Base-by-base conservation (phyloP, 768 basidiomycete species). In the Pleurotus pulmonarius region DNA sequence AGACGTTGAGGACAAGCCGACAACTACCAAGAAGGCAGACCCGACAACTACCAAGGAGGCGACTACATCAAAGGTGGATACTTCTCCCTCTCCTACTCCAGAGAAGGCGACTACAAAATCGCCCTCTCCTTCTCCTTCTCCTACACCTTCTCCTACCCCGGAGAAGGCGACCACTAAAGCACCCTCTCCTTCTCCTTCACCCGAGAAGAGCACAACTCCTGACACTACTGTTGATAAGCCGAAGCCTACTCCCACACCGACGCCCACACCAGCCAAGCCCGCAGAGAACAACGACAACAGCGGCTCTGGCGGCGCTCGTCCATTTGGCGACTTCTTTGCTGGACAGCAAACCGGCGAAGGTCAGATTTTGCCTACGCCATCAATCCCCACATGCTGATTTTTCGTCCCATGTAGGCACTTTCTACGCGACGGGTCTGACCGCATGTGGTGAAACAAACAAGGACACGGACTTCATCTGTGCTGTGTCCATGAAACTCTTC, bases 381-480 rank as follows among this genome's bases (percentile, higher is more conserved):
- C 25, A 11, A 20, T 34, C 9, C 25, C 20, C 22, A 37, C 26
- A 16, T 20, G 12, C 8, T 43, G n/a, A 29, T 25, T 9, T 51
- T 16, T 48, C 9, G 39, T 25, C 51, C 15, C 7, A 15, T 22
- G 7, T 52, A 78, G 78, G 77, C 29, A 87, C 85, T 38, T 86
- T 70, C 69, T 87, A 84, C 62, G 64, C 57, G 18, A 77, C 84
- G 58, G 87, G 85, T 52, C 76, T 87, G 43, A 84, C 83, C 54
- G 78, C 87, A 7, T 88, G 87, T 65, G 86, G 86, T 46, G 76
- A 79, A 61, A 74, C 70, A 46, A 86, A 85, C 72, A 68, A 58
- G 0, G 79, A 82, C 62, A 56, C 59, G 6, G 77, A 88, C 55
- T 63, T 67, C 64, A 85, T 88, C 60, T 83, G 73, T 56, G 87